Percentiles rank a stretch among this genome's conserved stretches.
phyloP scores from a whole-genome alignment of 2,329 filamentous ascomycete species.

The Hypoxylon sp. region DNA sequence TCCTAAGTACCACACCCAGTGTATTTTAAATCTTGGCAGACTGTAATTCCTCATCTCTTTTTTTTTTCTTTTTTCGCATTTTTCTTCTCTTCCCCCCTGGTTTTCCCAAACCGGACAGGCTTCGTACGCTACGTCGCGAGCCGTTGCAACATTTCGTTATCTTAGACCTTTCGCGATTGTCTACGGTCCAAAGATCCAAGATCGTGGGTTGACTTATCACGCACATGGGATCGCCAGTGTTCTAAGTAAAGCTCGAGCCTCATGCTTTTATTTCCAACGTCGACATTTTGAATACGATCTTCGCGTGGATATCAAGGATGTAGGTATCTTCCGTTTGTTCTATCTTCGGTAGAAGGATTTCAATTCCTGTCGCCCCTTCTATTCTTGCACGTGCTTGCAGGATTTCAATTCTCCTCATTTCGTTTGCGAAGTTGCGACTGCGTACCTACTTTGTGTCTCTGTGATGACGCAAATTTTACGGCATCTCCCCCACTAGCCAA shows the following conservation, averaged over 20 bases:
- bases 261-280: conserved; percentile 11
- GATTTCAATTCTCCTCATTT: conserved; percentile 19
- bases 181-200: conserved; percentile 34
- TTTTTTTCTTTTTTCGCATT: conserved; percentile 17
- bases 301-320: conserved; percentile 13
- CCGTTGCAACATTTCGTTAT: conserved; percentile 30
- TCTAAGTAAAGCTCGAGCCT: conserved; percentile 19
- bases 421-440: conserved; percentile 21
- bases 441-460: conserved; percentile 3
- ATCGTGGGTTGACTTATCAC: conserved; percentile 39
- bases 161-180: conserved; percentile 25
- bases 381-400: conserved; percentile 11
- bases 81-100: conserved; percentile 4
- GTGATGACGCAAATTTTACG: conserved; percentile 44
- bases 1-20: conserved; percentile 50
- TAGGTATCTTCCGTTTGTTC: neutral
- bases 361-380: conserved; percentile 12
- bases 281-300: conserved; percentile 16
- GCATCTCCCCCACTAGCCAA: conserved; percentile 32
- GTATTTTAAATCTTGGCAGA: conserved; percentile 32
- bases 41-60: conserved; percentile 27
- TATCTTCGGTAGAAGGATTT: conserved; percentile 22
- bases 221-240: conserved; percentile 37
- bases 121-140: conserved; percentile 9
- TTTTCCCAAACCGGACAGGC: conserved; percentile 23